Conservation (phyloP, 148 eudicot species). For the Rhododendron mucronatum region DNA sequence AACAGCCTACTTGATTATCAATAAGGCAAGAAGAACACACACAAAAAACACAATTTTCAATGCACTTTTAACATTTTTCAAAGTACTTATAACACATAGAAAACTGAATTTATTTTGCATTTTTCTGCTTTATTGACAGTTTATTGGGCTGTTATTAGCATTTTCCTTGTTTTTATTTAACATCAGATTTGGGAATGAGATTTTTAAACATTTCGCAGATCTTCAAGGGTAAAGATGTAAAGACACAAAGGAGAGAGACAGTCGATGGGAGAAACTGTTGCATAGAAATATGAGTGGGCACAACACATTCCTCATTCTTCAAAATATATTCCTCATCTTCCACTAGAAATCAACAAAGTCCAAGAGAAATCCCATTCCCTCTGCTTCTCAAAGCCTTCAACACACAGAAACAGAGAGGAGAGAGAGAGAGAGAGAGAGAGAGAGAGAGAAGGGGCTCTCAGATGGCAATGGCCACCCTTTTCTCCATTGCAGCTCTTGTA, state of each 20-base stretch:
- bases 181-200: not conserved
- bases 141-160: no score
- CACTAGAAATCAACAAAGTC: not conserved
- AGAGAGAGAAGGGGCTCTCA: slow-evolving; percentile 17
- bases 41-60: no score
- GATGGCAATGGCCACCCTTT: slow-evolving; percentile 30
- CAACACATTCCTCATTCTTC: not conserved
- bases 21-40: no score
- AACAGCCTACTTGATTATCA: no score
- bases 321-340: not conserved
- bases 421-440: slow-evolving; percentile 11
- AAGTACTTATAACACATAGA: no score
- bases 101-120: no score
- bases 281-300: not conserved
- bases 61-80: no score
- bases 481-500: slow-evolving; percentile 25
- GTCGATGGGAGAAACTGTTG: not conserved
- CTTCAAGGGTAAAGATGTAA: not conserved
- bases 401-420: not conserved
- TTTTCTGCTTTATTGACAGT: no score
- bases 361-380: not conserved
- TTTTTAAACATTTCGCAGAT: not conserved
- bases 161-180: no score
- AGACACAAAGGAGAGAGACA: not conserved
- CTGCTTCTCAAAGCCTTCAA: slow-evolving; percentile 5